Base-by-base conservation (phyloP, 192 early-diverging fungal genomes). In the Tieghemiomyces parasiticus region DNA sequence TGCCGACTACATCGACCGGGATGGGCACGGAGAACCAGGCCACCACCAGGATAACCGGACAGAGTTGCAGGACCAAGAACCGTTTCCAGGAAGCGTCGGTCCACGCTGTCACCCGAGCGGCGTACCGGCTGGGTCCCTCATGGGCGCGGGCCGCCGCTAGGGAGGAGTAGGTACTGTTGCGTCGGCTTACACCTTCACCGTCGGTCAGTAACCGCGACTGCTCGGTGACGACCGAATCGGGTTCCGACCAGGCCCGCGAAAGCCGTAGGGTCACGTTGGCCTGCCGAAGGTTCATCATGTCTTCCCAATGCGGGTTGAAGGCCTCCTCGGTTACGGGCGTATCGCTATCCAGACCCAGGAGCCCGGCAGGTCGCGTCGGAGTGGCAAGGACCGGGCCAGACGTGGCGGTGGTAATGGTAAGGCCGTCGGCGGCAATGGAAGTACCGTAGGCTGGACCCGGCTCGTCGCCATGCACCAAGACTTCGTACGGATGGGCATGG, bases 11-110 rank as follows among this genome's bases (percentile, higher is more conserved):
- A 52, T 78, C 72, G 2, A 70, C 73, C 1, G 64, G 69, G 34
- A 81, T 67, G 44, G 80, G 80, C 53, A 81, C 72, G 2, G 80
- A 62, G 63, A 74, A 78, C 80, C 80, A 84, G 16, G 58, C 46
- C 29, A 84, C 47, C 24, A 79, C 80, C 30, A 71, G 32, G 3
- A 56, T 32, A n/a, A 77, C 78, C 0, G 80, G 80, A 22, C 80
- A 51, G 20, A 77, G 60, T 4, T 75, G 75, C 28, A 84, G 60
- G 1, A 73, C 55, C 14, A 71, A 34, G 22, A 65, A 51, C 16
- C 79, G 69, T 20, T 72, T 73, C n/a, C 59, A 62, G 2, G 67
- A 32, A 14, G 61, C 63, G 9, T 74, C 61, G 19, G 73, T 74
- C 78, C 75, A 72, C 10, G 58, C 74, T 24, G 63, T 69, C 24